Percentiles rank a stretch among this genome's conserved stretches.
Conservation (phyloP, 1,284 basidiomycete species). For the Marasmius fiardii region DNA sequence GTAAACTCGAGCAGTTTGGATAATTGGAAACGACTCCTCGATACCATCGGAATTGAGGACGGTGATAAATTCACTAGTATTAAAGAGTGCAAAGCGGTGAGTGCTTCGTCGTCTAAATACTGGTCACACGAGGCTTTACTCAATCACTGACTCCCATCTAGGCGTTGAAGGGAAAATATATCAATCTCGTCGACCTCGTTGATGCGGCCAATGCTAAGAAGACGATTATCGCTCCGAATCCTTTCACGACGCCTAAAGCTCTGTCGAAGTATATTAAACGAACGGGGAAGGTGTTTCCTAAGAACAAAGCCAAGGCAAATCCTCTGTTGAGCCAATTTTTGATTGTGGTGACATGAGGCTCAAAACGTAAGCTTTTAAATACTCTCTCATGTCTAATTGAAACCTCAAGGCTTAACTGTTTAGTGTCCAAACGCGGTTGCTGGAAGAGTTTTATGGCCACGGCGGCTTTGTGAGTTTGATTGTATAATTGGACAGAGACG, state of each 20-base stretch:
- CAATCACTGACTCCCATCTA: neutral
- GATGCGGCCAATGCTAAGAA: constrained; percentile 12
- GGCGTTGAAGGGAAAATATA: constrained; percentile 12
- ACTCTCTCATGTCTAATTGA: no score
- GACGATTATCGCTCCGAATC: neutral
- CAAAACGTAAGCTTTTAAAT: no score
- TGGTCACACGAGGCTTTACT: neutral
- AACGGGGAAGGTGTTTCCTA: constrained; percentile 18
- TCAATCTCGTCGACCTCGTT: constrained; percentile 21
- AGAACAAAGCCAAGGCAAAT: constrained; percentile 14
- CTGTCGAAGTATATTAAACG: constrained; percentile 15
- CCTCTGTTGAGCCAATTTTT: constrained; percentile 13
- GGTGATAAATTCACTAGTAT: constrained; percentile 5
- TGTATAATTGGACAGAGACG: no score
- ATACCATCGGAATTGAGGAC: constrained; percentile 4
- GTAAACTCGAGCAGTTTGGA: constrained; percentile 5
- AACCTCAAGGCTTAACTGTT: no score
- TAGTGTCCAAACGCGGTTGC: no score
- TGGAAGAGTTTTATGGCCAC: no score
- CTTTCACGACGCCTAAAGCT: constrained; percentile 6
- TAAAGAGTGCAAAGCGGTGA: constrained; percentile 9
- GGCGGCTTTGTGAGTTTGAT: no score
- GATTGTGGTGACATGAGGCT: no score
- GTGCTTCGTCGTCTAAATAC: neutral
- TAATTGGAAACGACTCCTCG: constrained; percentile 8